Base-by-base conservation (phyloP, 1,139 yeast genomes). In the Saccharomyces hybrid region DNA sequence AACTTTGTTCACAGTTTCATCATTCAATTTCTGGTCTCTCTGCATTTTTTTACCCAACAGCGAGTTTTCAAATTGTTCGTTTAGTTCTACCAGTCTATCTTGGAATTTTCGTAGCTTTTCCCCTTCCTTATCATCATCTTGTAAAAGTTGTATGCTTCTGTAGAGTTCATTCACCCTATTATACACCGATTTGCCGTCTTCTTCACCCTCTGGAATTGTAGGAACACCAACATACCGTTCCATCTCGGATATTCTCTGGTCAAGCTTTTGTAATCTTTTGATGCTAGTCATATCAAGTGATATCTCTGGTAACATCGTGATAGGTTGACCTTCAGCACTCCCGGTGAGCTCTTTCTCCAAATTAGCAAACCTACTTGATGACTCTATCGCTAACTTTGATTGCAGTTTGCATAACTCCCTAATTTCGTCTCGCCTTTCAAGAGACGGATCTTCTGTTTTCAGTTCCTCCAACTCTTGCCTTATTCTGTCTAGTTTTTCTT, bases 1-100 rank as follows among this genome's bases (percentile, higher is more conserved):
- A 66, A 64, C 49, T 65, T 60, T 32, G 59, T 59, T n/a, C 54
- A 59, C 56, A 52, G 62, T 49, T 52, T 54, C 54, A 56, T 61
- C 52, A 56, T 59, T 52, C 50, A 69, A 61, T 42, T 68, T 71
- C 28, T 66, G 52, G 46, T 65, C 70, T 32, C 56, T 59, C 14
- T 52, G 53, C 6, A 55, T 57, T 60, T 51, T 67, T 54, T 54
- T 58, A 51, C 55, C 60, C 31, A 46, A 63, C 56, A 53, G 63
- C 9, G 66, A 47, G 42, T 55, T 50, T 58, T 71, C 66, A 62
- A 65, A 59, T 23, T 65, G 62, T 64, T 61, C 68, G 62, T 55
- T 67, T 1, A 80, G 69, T 8, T 75, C 67, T 44, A 73, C 71
- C 38, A 79, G 65, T 49, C 72, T 73, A 3, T 75, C 61, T 9